Conservation (phyloP, 176 grass and related monocot genomes). For the Calamus simplicifolius region DNA sequence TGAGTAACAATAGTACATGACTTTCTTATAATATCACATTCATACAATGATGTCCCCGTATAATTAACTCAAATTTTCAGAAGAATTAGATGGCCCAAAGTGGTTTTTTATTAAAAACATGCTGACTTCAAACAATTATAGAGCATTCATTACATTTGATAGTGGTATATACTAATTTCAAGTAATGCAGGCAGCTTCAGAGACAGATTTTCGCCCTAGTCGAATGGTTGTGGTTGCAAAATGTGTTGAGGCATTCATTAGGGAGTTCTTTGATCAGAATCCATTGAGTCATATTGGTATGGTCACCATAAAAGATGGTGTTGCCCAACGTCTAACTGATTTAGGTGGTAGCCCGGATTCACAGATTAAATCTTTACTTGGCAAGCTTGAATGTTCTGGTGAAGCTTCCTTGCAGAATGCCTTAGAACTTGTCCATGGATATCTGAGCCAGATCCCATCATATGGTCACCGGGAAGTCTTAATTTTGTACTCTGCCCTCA, state of each 20-base stretch:
- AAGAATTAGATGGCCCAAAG: too few relatives aligned
- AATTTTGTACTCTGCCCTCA: constrained; percentile 76
- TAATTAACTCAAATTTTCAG: too few relatives aligned
- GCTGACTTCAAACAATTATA: too few relatives aligned
- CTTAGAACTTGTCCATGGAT: constrained; percentile 76
- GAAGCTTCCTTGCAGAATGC: constrained; percentile 93
- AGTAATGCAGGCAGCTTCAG: constrained; percentile 73
- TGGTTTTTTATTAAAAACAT: too few relatives aligned
- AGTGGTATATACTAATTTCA: not conserved
- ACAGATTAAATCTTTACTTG: constrained; percentile 83
- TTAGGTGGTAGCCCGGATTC: constrained; percentile 91
- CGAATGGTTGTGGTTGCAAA: constrained; percentile 84
- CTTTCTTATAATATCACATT: too few relatives aligned
- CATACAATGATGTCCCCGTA: too few relatives aligned
- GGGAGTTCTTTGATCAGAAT: constrained; percentile 99
- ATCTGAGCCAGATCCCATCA: constrained; percentile 73
- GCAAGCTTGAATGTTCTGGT: constrained; percentile 89
- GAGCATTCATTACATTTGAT: too few relatives aligned
- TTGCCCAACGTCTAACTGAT: constrained; percentile 67
- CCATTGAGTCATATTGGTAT: constrained; percentile 86
- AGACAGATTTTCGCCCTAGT: constrained; percentile 86
- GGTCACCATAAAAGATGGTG: constrained; percentile 72
- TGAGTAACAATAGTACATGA: too few relatives aligned
- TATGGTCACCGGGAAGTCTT: constrained; percentile 94
- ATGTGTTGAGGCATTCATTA: constrained; percentile 65